phyloP scores from a whole-genome alignment of 1,284 basidiomycete species.

The Ganoderma lingzhi region DNA sequence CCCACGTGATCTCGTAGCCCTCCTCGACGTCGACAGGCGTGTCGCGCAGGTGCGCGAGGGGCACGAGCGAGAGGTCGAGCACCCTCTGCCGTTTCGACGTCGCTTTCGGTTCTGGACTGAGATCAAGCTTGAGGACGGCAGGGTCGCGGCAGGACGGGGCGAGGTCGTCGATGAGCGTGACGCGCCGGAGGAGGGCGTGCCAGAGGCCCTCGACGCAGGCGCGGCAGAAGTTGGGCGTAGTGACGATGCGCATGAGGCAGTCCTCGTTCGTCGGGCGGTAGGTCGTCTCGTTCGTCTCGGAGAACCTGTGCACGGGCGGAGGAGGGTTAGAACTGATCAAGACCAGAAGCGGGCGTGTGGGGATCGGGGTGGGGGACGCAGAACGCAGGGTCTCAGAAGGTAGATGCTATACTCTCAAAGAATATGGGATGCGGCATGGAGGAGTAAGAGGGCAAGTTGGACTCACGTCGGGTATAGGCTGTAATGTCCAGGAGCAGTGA shows the following conservation, averaged over 20 bases:
- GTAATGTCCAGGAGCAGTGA: slow-evolving; percentile 64
- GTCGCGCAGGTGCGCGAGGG: slow-evolving; percentile 65
- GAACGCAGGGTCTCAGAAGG: not conserved
- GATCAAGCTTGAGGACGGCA: slow-evolving; percentile 24
- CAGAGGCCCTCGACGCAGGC: slow-evolving; percentile 81
- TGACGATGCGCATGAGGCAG: slow-evolving; percentile 85
- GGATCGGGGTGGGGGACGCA: no score
- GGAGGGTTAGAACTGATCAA: not conserved
- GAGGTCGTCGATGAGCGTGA: slow-evolving; percentile 68
- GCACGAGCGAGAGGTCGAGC: slow-evolving; percentile 58
- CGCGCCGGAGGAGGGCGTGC: slow-evolving; percentile 63
- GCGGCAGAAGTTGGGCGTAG: slow-evolving; percentile 75
- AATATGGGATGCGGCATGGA: not conserved
- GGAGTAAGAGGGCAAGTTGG: slow-evolving; percentile 1
- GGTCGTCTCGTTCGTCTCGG: slow-evolving; percentile 64
- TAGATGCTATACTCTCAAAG: not conserved
- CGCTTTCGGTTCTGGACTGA: not conserved
- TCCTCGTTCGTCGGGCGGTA: slow-evolving; percentile 85
- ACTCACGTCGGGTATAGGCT: slow-evolving; percentile 79
- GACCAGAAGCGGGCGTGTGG: not conserved
- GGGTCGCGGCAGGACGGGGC: slow-evolving; percentile 43
- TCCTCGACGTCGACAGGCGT: slow-evolving; percentile 48
- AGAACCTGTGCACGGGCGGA: slow-evolving; percentile 53
- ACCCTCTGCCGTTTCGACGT: slow-evolving; percentile 30
- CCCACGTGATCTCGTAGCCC: slow-evolving; percentile 64